phyloP scores from a whole-genome alignment of 2,329 filamentous ascomycete genomes.

The Clathrospora elynae region DNA sequence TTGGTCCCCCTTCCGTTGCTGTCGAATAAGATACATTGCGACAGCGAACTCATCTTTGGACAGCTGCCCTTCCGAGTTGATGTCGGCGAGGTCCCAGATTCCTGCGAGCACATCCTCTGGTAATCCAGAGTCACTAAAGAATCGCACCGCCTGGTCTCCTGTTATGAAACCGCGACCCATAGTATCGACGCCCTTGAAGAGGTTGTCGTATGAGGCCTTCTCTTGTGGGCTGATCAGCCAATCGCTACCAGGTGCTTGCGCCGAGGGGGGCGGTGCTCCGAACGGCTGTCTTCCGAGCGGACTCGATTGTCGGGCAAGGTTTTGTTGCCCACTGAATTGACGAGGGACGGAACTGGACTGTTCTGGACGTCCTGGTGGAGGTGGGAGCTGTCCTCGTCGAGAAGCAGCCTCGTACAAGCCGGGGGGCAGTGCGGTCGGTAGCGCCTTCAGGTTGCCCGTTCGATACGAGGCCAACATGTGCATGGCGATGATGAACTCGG shows the following conservation, averaged over 20 bases:
- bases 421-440: constrained; percentile 81
- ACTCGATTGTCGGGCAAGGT: constrained; percentile 60
- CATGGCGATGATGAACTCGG: constrained; percentile 98
- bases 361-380: constrained; percentile 52
- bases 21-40: constrained; percentile 94
- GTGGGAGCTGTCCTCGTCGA: constrained; percentile 58
- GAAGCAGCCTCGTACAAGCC: constrained; percentile 90
- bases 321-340: constrained; percentile 73
- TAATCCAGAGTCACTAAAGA: constrained; percentile 90
- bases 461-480: constrained; percentile 93
- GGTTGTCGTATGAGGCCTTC: constrained; percentile 83
- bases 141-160: constrained; percentile 91
- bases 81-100: constrained; percentile 96
- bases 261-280: constrained; percentile 54
- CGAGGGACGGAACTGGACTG: constrained; percentile 70
- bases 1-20: constrained; percentile 74
- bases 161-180: constrained; percentile 80
- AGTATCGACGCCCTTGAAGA: constrained; percentile 85
- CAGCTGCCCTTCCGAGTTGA: constrained; percentile 85
- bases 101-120: constrained; percentile 87
- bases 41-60: constrained; percentile 92
- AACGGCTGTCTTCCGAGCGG: constrained; percentile 61
- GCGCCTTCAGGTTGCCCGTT: constrained; percentile 74
- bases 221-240: constrained; percentile 86
- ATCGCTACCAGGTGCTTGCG: constrained; percentile 65